Percentiles rank a stretch among this genome's conserved stretches.
Conservation (phyloP, 1,284 basidiomycete genomes). For the Rhodotorula sp. region DNA sequence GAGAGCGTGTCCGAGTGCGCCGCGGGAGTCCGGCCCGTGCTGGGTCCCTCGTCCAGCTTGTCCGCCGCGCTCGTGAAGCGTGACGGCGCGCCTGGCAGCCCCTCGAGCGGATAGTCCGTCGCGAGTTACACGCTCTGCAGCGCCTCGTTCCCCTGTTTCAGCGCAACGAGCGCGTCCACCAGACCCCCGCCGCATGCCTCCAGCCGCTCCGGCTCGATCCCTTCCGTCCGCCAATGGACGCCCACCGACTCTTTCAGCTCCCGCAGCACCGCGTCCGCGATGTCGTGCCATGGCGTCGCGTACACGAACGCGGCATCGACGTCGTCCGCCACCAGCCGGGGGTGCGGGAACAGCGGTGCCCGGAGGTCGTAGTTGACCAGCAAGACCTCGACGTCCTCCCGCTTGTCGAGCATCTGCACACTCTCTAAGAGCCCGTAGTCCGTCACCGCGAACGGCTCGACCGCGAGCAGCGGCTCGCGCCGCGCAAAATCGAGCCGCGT, state of each 20-base stretch:
- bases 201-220: conserved; percentile 29
- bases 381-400: conserved; percentile 9
- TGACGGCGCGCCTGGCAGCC: conserved; percentile 1
- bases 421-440: neutral
- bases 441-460: neutral
- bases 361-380: conserved; percentile 21
- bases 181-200: conserved; percentile 37
- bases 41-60: neutral
- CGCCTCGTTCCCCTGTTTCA: conserved; percentile 25
- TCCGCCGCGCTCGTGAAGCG: too few relatives aligned
- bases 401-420: neutral
- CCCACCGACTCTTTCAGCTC: conserved; percentile 32
- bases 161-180: conserved; percentile 27
- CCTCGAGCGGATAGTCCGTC: conserved; percentile 47
- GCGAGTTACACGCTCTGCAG: conserved; percentile 45
- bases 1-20: conserved; percentile 26
- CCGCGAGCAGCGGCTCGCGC: neutral
- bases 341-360: conserved; percentile 5
- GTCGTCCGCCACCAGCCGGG: too few relatives aligned
- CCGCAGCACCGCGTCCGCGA: conserved; percentile 35
- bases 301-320: neutral
- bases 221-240: conserved; percentile 48
- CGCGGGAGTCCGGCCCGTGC: conserved; percentile 22
- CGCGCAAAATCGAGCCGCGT: neutral
- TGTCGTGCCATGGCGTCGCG: conserved; percentile 27